These are phyloP conservation scores for Chalaropsis thielavioides DNA, from an alignment of 2,329 filamentous ascomycete species.

Conservation along the genomic window DNA sequence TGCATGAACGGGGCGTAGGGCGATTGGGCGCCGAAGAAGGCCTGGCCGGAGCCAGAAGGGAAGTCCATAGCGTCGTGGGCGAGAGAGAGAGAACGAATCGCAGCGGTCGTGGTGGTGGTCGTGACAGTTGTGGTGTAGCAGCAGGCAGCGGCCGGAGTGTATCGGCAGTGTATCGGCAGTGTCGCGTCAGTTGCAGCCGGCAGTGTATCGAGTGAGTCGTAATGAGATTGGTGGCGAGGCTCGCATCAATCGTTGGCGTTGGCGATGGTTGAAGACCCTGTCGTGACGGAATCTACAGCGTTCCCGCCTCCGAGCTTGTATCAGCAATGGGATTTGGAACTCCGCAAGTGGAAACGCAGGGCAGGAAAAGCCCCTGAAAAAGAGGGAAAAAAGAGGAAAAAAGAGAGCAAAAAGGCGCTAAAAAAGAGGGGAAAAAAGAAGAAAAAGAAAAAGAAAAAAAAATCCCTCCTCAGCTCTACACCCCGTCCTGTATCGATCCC, in stretches of 20 bases:
- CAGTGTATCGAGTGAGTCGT: too few species aligned
- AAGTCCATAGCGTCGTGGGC: background rate
- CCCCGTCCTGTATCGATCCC: background rate
- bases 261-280: too few species aligned
- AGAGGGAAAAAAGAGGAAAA: background rate
- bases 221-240: too few species aligned
- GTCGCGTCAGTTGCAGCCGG: background rate
- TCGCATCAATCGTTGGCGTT: too few species aligned
- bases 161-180: background rate
- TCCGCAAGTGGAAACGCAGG: too few species aligned
- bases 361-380: too few species aligned
- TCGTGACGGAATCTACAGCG: too few species aligned
- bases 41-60: constrained; percentile 24
- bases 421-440: background rate
- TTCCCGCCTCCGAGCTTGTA: too few species aligned
- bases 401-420: background rate
- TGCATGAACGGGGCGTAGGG: constrained; percentile 41
- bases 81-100: background rate
- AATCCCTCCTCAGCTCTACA: background rate
- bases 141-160: too few species aligned
- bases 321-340: too few species aligned
- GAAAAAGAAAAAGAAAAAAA: background rate
- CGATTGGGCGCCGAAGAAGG: constrained; percentile 34
- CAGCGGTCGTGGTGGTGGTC: background rate
- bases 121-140: background rate